Evolutionary conservation across 179 eudicot genomes (phyloP).

Genomic region (Gypsophila paniculata): DNA sequence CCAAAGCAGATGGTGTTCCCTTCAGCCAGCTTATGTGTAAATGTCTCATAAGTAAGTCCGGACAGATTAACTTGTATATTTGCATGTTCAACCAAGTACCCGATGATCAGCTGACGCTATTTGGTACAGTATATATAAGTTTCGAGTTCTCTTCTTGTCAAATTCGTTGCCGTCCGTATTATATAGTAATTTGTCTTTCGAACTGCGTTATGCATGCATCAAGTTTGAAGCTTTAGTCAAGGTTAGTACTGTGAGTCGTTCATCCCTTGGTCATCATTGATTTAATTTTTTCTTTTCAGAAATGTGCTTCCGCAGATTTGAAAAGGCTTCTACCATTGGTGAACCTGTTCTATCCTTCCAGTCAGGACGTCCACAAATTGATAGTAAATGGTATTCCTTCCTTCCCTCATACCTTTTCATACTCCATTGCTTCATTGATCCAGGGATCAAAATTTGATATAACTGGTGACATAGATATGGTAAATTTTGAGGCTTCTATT

Average conservation of each 20-base stretch:
- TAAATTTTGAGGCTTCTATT: slow-evolving; percentile 6
- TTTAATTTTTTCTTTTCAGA: slow-evolving; percentile 40
- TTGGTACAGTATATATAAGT: background rate
- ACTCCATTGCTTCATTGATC: slow-evolving; percentile 9
- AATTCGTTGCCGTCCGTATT: no score
- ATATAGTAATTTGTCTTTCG: background rate
- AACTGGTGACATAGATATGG: slow-evolving; percentile 3
- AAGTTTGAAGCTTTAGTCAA: slow-evolving; percentile 5
- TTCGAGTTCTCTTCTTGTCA: no score
- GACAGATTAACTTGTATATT: background rate
- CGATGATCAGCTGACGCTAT: background rate
- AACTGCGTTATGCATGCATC: slow-evolving; percentile 8
- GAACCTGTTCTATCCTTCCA: slow-evolving; percentile 64
- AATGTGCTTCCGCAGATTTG: slow-evolving; percentile 80
- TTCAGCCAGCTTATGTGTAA: slow-evolving; percentile 83
- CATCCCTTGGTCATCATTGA: slow-evolving; percentile 7
- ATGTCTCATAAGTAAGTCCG: slow-evolving; percentile 68
- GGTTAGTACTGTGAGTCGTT: background rate
- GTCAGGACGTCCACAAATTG: slow-evolving; percentile 64
- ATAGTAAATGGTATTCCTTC: slow-evolving; percentile 69
- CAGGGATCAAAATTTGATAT: background rate
- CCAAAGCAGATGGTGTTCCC: slow-evolving; percentile 65
- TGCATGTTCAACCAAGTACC: background rate
- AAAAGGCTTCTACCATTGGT: slow-evolving; percentile 59
- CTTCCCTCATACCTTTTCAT: slow-evolving; percentile 14